Base-by-base conservation (phyloP, 805 yeast species). In the Monosporozyma unispora region DNA sequence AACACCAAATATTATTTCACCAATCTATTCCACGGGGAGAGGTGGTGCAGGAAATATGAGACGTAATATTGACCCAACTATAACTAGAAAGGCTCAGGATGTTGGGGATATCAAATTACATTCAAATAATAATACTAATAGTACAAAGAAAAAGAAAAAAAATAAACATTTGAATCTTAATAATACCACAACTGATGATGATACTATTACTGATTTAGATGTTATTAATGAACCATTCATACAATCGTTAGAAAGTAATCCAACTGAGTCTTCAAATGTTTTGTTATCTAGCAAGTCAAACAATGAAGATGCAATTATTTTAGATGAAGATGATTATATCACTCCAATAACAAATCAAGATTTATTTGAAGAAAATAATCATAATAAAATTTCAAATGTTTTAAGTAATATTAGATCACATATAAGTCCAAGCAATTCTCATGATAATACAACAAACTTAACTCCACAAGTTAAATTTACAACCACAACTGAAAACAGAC, bases 21-120 rank as follows among this genome's bases (percentile, higher is more conserved):
- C 77, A 27, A 75, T 78, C 23, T 77, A 79, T 59, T 75, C 85
- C 22, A 84, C 89, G 1, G 91, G 90, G 19, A 73, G 91, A 55
- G 91, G 91, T 6, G 91, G 91, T 6, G 81, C 78, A 46, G 91
- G 91, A 4, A 84, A 84, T 58, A 84, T 84, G 86, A 68, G 80
- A 49, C 73, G 70, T 53, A 84, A 82, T 63, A 72, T 72, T 33
- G 80, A 82, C 61, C 78, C 83, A 1, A 72, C 74, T 45, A 57
- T 77, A 45, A 74, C 87, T 4, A 71, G 89, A 52, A 74, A 72
- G 55, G 75, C 84, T 11, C 89, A 83, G 62, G 89, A 80, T 57
- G 87, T 81, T n/a, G 45, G 31, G 22, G 45, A 23, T 41, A n/a
- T 31, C 7, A 31, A 31, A 14, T 31, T 18, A 12, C 14, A 35